Percentiles rank a stretch among this genome's conserved stretches.
These are phyloP conservation scores for Epichloe glyceriae DNA, from an alignment of 2,329 filamentous ascomycete species.

Conservation along the genomic window DNA sequence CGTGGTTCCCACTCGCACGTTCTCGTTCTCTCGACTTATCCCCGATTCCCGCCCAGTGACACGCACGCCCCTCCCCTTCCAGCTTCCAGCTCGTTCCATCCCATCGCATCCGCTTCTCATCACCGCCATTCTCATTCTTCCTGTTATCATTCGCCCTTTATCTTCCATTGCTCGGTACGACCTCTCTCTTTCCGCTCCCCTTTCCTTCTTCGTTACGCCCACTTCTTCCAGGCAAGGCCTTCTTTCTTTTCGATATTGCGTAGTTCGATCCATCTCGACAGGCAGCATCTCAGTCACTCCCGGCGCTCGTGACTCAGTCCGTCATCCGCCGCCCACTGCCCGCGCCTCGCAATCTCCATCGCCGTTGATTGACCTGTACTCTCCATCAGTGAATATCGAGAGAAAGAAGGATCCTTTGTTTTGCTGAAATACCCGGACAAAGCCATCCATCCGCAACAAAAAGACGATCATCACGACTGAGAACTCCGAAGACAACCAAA, in stretches of 20 bases:
- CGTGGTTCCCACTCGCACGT: neutral
- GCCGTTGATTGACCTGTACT: slow-evolving; percentile 8
- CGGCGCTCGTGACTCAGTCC: neutral
- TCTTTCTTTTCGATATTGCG: slow-evolving; percentile 24
- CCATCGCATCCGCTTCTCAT: slow-evolving; percentile 11
- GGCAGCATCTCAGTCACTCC: neutral
- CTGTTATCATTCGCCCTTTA: slow-evolving; percentile 19
- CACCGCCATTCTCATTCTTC: slow-evolving; percentile 21
- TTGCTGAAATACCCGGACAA: neutral
- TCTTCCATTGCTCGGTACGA: slow-evolving; percentile 15
- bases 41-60: slow-evolving; percentile 10
- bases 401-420: slow-evolving; percentile 19
- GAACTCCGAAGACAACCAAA: neutral
- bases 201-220: slow-evolving; percentile 7
- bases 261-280: slow-evolving; percentile 6
- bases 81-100: slow-evolving; percentile 19
- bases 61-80: slow-evolving; percentile 15
- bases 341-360: slow-evolving; percentile 11
- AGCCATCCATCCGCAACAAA: neutral
- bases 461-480: neutral
- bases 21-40: neutral
- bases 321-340: slow-evolving; percentile 10
- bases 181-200: slow-evolving; percentile 15
- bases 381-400: slow-evolving; percentile 12
- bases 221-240: slow-evolving; percentile 17